phyloP scores from a whole-genome alignment of 2,329 filamentous ascomycete species.

The Colletotrichum orchidophilum region DNA sequence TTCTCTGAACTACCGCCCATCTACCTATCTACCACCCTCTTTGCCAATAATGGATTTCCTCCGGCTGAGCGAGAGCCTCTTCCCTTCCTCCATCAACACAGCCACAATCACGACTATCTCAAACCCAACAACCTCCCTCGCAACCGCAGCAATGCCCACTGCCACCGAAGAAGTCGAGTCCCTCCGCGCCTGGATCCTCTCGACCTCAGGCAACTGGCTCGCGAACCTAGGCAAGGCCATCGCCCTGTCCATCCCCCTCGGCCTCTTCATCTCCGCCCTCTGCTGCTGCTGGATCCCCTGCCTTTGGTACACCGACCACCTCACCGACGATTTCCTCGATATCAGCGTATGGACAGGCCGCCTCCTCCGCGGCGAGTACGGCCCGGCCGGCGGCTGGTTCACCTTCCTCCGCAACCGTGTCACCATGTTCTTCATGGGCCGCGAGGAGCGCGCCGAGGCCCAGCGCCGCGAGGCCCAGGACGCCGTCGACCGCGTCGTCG shows the following conservation, averaged over 20 bases:
- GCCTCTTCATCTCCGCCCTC: slow-evolving; percentile 32
- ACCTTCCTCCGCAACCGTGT: not conserved
- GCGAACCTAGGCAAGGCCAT: slow-evolving; percentile 27
- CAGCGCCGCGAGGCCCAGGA: not conserved
- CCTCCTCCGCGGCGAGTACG: slow-evolving; percentile 3
- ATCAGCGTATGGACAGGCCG: not conserved
- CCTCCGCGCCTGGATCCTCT: slow-evolving; percentile 5
- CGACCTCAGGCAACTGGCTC: not conserved
- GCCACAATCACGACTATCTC: not conserved
- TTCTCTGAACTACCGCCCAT: not conserved
- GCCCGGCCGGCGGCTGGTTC: not conserved
- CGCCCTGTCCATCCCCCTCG: slow-evolving; percentile 29
- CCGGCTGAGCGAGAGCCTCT: not conserved
- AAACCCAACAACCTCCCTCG: not conserved
- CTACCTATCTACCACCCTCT: not conserved
- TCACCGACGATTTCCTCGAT: slow-evolving; percentile 1
- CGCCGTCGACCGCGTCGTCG: not conserved
- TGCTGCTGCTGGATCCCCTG: slow-evolving; percentile 35
- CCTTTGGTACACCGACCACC: slow-evolving; percentile 22
- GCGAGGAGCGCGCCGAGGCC: not conserved
- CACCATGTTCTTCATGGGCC: not conserved
- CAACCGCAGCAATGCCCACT: not conserved
- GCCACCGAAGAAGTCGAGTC: not conserved
- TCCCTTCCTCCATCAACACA: not conserved
- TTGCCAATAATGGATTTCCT: not conserved